Conservation (phyloP, 1,139 yeast genomes). For the Taphrina communis region DNA sequence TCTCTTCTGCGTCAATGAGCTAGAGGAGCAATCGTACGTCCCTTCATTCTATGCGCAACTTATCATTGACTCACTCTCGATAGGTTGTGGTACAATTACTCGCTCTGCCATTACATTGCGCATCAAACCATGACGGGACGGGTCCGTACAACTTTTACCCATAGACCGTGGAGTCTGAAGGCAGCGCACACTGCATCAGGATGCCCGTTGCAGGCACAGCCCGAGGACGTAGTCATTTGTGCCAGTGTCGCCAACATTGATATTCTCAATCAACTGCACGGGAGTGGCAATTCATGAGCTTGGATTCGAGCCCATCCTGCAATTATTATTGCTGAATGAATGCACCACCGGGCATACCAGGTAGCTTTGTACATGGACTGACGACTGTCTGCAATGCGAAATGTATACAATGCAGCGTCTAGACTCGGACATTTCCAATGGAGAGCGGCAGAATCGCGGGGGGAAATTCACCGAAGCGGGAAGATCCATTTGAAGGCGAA, state of each 20-base stretch:
- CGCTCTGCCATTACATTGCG: constrained; percentile 23
- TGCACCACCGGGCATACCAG: no score
- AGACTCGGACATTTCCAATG: neutral
- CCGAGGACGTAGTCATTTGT: constrained; percentile 12
- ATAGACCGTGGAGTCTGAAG: constrained; percentile 31
- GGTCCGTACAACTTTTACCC: constrained; percentile 23
- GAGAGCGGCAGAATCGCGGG: no score
- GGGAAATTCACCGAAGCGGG: no score
- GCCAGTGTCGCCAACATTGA: constrained; percentile 20
- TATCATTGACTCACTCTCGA: neutral
- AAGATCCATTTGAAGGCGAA: no score
- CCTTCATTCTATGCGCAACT: neutral
- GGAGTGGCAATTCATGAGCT: neutral
- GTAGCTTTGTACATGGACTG: no score
- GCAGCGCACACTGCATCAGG: constrained; percentile 12
- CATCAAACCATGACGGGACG: constrained; percentile 30
- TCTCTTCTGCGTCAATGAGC: constrained; percentile 34
- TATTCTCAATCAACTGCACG: constrained; percentile 9
- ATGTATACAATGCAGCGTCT: neutral
- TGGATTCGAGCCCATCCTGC: no score
- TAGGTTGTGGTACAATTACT: constrained; percentile 29
- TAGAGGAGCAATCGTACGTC: constrained; percentile 34
- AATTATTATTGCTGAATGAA: no score
- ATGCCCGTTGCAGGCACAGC: constrained; percentile 26
- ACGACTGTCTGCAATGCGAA: no score